These are phyloP conservation scores for Trichoderma brevicompactum DNA, from an alignment of 2,329 filamentous ascomycete species.

Conservation along the genomic window DNA sequence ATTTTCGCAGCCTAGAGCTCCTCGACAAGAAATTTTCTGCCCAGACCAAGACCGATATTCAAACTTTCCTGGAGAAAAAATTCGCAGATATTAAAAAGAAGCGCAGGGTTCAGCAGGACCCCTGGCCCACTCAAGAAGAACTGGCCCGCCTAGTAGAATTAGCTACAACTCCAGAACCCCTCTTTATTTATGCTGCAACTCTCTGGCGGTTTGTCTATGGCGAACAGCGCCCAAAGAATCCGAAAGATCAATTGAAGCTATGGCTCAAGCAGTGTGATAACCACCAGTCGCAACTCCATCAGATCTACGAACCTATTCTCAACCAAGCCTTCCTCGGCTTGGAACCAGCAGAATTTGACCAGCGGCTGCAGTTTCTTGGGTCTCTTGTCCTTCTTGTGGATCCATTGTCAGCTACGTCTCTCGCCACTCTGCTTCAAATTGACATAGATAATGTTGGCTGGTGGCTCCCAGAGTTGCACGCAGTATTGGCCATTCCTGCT, in stretches of 20 bases:
- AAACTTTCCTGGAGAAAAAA: neutral
- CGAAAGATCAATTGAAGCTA: neutral
- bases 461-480: neutral
- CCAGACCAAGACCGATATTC: no score
- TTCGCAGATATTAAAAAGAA: neutral
- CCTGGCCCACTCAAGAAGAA: neutral
- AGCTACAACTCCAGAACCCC: neutral
- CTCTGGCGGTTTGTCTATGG: neutral
- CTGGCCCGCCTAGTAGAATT: neutral
- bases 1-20: no score
- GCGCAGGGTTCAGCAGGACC: neutral
- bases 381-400: no score
- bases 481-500: neutral
- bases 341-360: neutral
- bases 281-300: neutral
- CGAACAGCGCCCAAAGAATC: neutral
- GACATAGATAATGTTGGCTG: neutral
- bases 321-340: neutral
- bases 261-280: neutral
- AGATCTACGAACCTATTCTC: neutral
- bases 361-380: no score
- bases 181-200: neutral
- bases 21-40: no score
- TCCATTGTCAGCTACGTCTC: neutral
- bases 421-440: neutral